Evolutionary conservation across 129 eudicot genomes (phyloP), one percentile per base, ranked within the genome.

Genomic region (Arctium lappa): DNA sequence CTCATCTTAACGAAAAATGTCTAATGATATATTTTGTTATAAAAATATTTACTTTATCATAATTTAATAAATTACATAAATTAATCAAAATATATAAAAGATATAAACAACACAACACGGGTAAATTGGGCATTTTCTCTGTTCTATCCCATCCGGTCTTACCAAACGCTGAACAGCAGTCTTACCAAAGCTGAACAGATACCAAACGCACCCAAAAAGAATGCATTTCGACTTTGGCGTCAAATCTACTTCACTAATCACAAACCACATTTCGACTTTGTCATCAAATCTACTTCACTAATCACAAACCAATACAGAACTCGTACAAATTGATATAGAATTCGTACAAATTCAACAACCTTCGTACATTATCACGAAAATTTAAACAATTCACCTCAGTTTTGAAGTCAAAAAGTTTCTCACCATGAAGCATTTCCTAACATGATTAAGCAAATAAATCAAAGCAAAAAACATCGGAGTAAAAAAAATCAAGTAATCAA

Each of bases 301-400:
- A 31, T n/a, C 72, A 30, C 40, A 38, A 1, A 37, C n/a, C 38
- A 10, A 66, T 82, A 65, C 0, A 6, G 40, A 76, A 34, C 34
- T 38, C 18, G 38, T 50, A 53, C 65, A 15, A 53, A 22, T 22
- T 22, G 27, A 66, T 82, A 65, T 0, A 6, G 40, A 76, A 42
- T 42, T 42, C 10, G 8, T 33, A 48, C 71, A 70, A 6, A 83
- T 15, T 53, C 37, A 83, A 30, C 63, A 48, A 53, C 78, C 6
- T 77, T 70, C 63, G 39, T 37, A n/a, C 62, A 32, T 65, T 27
- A 16, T 39, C 36, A 40, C 71, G 5, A 56, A 22, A 72, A 72
- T 3, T 37, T 27, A 77, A 60, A 37, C 81, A 77, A 36, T 78
- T 60, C 72, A 78, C 56, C 80, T 77, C 80, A 30, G 31, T 77